Evolutionary conservation across 2,329 filamentous ascomycete species (phyloP).

Genomic region (Dendrostoma leiphaemia): DNA sequence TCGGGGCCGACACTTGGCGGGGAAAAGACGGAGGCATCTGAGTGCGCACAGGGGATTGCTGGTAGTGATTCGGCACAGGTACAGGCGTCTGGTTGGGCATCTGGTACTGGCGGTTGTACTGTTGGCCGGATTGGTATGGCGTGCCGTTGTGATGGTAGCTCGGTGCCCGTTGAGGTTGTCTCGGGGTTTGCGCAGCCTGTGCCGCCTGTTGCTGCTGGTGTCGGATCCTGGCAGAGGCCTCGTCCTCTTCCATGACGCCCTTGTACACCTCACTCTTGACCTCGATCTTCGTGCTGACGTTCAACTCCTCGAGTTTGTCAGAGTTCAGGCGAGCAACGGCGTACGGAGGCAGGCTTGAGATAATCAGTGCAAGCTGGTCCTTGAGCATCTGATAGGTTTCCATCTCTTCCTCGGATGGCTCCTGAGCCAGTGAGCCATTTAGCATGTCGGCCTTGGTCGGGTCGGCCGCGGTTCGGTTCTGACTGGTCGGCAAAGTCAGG

Average conservation of each 20-base stretch:
- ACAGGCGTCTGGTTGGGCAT: slow-evolving; percentile 45
- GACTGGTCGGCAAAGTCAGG: slow-evolving; percentile 62
- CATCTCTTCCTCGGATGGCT: slow-evolving; percentile 58
- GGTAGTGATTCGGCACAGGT: slow-evolving; percentile 42
- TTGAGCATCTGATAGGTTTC: slow-evolving; percentile 71
- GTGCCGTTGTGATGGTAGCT: slow-evolving; percentile 34
- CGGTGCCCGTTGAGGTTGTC: slow-evolving; percentile 37
- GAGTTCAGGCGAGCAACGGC: slow-evolving; percentile 84
- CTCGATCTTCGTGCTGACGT: slow-evolving; percentile 76
- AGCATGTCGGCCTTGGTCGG: slow-evolving; percentile 67
- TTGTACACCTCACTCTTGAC: slow-evolving; percentile 71
- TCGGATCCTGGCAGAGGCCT: slow-evolving; percentile 52
- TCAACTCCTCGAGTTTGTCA: slow-evolving; percentile 78
- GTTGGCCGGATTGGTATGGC: slow-evolving; percentile 41
- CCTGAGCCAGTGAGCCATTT: slow-evolving; percentile 64
- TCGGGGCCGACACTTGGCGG: slow-evolving; percentile 38
- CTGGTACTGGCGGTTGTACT: slow-evolving; percentile 46
- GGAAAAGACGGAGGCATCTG: slow-evolving; percentile 35
- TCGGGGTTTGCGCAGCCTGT: slow-evolving; percentile 27
- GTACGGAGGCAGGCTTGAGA: slow-evolving; percentile 76
- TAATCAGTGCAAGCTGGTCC: slow-evolving; percentile 69
- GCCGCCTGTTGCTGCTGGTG: slow-evolving; percentile 36
- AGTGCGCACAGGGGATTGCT: slow-evolving; percentile 38
- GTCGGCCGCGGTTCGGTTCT: slow-evolving; percentile 58
- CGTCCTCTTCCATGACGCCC: slow-evolving; percentile 83